These are phyloP conservation scores for Capsicum baccatum DNA, from an alignment of 257 asterid genomes.

Conservation along the genomic window DNA sequence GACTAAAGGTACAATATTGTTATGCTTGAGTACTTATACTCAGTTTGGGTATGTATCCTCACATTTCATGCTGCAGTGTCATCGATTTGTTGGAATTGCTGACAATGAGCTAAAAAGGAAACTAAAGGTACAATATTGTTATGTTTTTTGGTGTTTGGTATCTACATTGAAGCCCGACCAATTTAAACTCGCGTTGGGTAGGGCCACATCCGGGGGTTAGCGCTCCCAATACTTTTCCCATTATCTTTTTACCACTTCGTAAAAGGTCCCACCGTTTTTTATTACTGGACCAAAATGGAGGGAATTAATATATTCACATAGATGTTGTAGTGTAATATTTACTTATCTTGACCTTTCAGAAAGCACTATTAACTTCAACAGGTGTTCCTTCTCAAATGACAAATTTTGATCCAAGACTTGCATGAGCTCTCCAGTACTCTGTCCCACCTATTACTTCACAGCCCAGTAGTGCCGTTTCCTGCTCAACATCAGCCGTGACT, in stretches of 20 bases:
- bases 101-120: too few species aligned
- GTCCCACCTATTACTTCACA: conserved; percentile 55
- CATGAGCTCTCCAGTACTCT: conserved; percentile 56
- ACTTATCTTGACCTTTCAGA: conserved; percentile 52
- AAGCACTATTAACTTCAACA: conserved; percentile 71
- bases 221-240: too few species aligned
- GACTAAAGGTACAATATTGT: conserved; percentile 72
- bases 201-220: too few species aligned
- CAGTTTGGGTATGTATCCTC: background rate
- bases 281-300: too few species aligned
- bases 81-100: too few species aligned
- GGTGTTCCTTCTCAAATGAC: conserved; percentile 51
- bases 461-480: conserved; percentile 56
- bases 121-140: too few species aligned
- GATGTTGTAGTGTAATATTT: conserved; percentile 11
- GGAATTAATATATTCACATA: too few species aligned
- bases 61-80: background rate
- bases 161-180: too few species aligned
- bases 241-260: too few species aligned
- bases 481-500: conserved; percentile 60
- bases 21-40: conserved; percentile 30
- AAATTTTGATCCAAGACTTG: conserved; percentile 63
- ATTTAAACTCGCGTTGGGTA: too few species aligned
- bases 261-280: too few species aligned
- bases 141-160: too few species aligned